A percentile compares a stretch with the other conserved stretches of the same genome.
phyloP scores from a whole-genome alignment of 2,329 filamentous ascomycete genomes.

The Ceratocystis papillata region DNA sequence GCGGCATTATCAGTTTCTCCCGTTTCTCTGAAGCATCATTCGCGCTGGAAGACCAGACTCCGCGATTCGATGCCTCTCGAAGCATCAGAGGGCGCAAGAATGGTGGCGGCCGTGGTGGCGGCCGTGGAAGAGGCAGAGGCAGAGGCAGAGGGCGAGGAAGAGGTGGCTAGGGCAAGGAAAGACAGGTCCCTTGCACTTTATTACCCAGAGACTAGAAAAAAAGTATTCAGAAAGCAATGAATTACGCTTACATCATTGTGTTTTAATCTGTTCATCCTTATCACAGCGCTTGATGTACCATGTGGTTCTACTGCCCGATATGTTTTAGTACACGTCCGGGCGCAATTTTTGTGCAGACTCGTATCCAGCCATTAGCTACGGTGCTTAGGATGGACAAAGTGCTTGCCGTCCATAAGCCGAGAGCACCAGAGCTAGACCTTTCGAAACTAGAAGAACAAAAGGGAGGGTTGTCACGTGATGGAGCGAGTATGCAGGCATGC shows the following conservation, averaged over 20 bases:
- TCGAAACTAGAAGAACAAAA: not conserved
- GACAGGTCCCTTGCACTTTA: no score
- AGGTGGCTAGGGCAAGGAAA: slow-evolving; percentile 1
- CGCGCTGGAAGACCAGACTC: slow-evolving; percentile 60
- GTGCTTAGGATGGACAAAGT: not conserved
- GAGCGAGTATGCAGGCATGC: not conserved
- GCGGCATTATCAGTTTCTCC: slow-evolving; percentile 81
- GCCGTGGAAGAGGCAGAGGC: slow-evolving; percentile 36
- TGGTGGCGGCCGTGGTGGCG: slow-evolving; percentile 33
- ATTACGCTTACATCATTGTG: not conserved
- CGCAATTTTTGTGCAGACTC: not conserved
- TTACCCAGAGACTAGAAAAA: no score
- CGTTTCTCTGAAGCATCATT: slow-evolving; percentile 72
- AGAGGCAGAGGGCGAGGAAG: slow-evolving; percentile 29
- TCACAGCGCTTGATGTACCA: not conserved
- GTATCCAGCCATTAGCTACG: not conserved
- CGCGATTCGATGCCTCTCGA: slow-evolving; percentile 38
- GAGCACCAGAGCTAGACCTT: not conserved
- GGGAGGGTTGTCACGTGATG: not conserved
- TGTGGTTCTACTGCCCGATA: not conserved
- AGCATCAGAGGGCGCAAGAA: slow-evolving; percentile 32
- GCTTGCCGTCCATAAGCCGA: not conserved
- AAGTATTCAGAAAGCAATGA: not conserved
- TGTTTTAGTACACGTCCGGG: not conserved
- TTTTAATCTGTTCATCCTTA: no score